Base-by-base conservation (phyloP, 495 filamentous ascomycete species). In the Opeltia flavorubescens region DNA sequence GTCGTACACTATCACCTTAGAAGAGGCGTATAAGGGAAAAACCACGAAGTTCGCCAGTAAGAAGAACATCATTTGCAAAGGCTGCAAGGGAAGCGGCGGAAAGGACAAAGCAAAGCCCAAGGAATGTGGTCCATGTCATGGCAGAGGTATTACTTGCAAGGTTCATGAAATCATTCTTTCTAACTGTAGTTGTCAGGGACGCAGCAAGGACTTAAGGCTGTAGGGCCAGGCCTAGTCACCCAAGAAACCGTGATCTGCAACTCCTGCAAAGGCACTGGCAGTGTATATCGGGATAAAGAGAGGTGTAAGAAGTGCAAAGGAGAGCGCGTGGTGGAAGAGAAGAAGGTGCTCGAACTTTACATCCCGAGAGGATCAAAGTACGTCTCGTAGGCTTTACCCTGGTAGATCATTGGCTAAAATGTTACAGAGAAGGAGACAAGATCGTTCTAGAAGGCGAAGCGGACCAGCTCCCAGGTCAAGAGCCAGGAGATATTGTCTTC, bases 241-340 rank as follows among this genome's bases (percentile, higher is more conserved):
- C 81, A 83, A 57, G 77, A 81, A 47, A 74, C 74, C 6, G 73
- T 83, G 13, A 55, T 74, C 12, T 98, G 91, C 66, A 75, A 77
- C 50, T 74, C 75, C 46, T 98, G 91, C 68, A 74, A 75, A 44
- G 87, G 86, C 12, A 76, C 81, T 12, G 91, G 91, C 12, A 76
- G 78, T 47, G 77, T 88, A 54, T 94, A 78, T 70, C 83, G 83
- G 63, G 86, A 91, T 52, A 95, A 95, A 69, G 91, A 98, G 51
- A 83, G 84, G 60, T 98, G 91, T 71, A 93, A 89, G 72, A 95
- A 93, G 71, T 98, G 93, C 76, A 95, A 95, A 66, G 91, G 91
- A 38, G 79, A 82, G 58, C 75, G 83, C 43, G 83, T 85, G 3
- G 69, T 72, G 27, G 78, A 84, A 59, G 80, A 86, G 60, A 89